These are phyloP conservation scores for Asclepias syriaca DNA, from an alignment of 257 asterid species.

Conservation along the genomic window DNA sequence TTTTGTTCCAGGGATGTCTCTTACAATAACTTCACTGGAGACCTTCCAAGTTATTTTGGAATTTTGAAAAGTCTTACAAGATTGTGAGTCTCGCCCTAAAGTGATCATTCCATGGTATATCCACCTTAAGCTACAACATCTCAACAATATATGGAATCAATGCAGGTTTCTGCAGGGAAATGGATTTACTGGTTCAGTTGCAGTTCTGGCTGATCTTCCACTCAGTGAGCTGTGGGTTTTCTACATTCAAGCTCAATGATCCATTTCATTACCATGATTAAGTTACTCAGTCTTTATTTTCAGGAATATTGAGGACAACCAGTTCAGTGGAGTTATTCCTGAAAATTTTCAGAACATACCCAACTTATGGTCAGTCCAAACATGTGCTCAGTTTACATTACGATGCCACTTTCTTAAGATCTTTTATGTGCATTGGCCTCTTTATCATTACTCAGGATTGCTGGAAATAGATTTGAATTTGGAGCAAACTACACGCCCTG, in stretches of 20 bases:
- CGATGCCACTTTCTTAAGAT: not conserved
- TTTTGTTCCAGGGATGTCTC: slow-evolving; percentile 73
- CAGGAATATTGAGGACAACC: slow-evolving; percentile 92
- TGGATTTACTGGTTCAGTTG: slow-evolving; percentile 77
- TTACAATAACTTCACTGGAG: slow-evolving; percentile 74
- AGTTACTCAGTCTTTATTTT: slow-evolving; percentile 20
- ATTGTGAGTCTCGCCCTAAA: slow-evolving; percentile 48
- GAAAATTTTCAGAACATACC: slow-evolving; percentile 56
- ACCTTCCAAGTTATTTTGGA: slow-evolving; percentile 76
- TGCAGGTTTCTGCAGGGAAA: slow-evolving; percentile 78
- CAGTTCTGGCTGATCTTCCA: slow-evolving; percentile 63
- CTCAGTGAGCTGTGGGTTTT: slow-evolving; percentile 62
- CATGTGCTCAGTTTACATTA: not conserved
- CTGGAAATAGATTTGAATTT: slow-evolving; percentile 60
- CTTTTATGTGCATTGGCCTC: slow-evolving; percentile 6
- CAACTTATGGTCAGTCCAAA: slow-evolving; percentile 53
- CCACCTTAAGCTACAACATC: slow-evolving; percentile 7
- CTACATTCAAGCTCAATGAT: slow-evolving; percentile 1
- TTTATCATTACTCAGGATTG: slow-evolving; percentile 47
- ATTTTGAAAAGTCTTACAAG: slow-evolving; percentile 48
- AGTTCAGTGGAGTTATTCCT: slow-evolving; percentile 93
- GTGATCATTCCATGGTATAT: not conserved
- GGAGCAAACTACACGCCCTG: slow-evolving; percentile 68
- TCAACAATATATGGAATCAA: slow-evolving; percentile 14
- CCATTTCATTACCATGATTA: not conserved